These are phyloP conservation scores for Neurospora sp. DNA, from an alignment of 2,329 filamentous ascomycete species.

Conservation along the genomic window DNA sequence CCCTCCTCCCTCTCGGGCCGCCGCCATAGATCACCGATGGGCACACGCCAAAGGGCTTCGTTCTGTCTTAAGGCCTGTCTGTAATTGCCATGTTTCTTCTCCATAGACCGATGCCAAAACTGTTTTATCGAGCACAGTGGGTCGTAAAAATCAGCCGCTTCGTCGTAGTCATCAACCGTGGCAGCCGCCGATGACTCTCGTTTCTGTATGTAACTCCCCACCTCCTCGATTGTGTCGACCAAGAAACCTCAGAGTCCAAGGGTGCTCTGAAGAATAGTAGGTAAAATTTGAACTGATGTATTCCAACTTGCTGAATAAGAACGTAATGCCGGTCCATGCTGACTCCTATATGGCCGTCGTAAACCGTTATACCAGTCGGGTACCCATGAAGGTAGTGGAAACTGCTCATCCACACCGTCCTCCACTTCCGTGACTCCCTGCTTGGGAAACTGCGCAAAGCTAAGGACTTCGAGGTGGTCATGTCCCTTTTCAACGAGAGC, in stretches of 20 bases:
- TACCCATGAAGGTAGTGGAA: constrained; percentile 8
- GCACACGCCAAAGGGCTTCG: constrained; percentile 7
- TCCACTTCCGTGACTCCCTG: neutral
- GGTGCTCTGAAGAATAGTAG: neutral
- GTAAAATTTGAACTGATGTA: neutral
- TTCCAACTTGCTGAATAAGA: neutral
- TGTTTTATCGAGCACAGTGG: neutral
- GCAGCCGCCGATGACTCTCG: neutral
- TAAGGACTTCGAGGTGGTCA: neutral
- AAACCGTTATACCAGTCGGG: constrained; percentile 5
- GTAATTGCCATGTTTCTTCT: neutral
- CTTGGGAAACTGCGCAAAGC: neutral
- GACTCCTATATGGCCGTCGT: neutral
- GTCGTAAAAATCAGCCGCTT: neutral
- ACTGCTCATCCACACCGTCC: neutral
- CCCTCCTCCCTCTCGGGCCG: neutral
- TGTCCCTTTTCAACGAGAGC: constrained; percentile 3
- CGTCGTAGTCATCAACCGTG: neutral
- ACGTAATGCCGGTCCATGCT: neutral
- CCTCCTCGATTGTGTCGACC: constrained; percentile 4
- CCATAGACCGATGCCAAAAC: neutral
- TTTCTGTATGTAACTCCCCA: neutral
- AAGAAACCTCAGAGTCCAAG: constrained; percentile 4
- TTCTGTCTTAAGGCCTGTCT: neutral
- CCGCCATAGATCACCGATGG: constrained; percentile 4